Evolutionary conservation across 371 early-diverging fungal species (phyloP), one percentile per base, ranked within the genome.

Genomic region (Apophysomyces variabilis): DNA sequence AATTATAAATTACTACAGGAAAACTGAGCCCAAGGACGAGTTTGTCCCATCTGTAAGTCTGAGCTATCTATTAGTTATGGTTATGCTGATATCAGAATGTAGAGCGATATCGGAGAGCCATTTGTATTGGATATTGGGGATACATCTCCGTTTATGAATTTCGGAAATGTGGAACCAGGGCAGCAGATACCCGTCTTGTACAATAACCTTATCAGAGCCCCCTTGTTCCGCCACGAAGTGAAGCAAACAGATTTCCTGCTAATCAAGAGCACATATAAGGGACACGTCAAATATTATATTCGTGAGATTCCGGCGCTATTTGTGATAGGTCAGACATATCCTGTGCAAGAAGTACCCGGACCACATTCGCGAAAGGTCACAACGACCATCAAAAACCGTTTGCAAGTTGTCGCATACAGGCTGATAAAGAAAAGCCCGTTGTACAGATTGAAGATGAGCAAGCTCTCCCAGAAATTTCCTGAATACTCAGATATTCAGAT

Each of bases 321-420:
- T 75, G 88, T 92, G 9, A 94, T 95, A n/a, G 99, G 99, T 6
- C 99, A 99, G 78, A 94, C 95, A 1, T 96, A 96, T 66, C 99
- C 99, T 9, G 78, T 95, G 43, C 91, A 93, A 69, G 99, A 99
- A 75, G 97, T 99, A 5, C 99, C 97, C 35, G 92, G 95, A 3
- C 99, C 99, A 37, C 99, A 99, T 70, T 95, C 98, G 16, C 90
- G 99, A 64, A 96, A 94, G 70, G 91, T 96, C 16, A 98, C 96
- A 12, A 91, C 96, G 4, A 94, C 94, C 36, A 87, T 96, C 71
- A 97, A 96, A 73, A 92, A 92, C 64, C 86, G 99, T 50, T 78
- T 99, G 21, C 96, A 99, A 76, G 95, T 96, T 41, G 89, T 91
- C 4, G 91, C 96, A 5, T 95, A 90, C 75, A 89, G 99, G 13